Base-by-base conservation (phyloP, 805 yeast species). In the Suhomyces emberorum region DNA sequence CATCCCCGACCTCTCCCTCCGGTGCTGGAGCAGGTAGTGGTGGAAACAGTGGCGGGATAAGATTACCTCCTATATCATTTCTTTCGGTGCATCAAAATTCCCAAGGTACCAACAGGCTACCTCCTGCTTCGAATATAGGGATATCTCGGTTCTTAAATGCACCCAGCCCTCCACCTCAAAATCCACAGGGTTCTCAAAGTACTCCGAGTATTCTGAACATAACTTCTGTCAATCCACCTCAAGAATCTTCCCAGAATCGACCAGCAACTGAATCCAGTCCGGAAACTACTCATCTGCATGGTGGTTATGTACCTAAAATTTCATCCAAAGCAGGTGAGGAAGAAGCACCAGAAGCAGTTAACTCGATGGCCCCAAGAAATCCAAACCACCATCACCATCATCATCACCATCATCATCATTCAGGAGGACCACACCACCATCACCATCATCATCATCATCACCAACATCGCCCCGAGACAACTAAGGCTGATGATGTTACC, bases 31-130 rank as follows among this genome's bases (percentile, higher is more conserved):
- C 22, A 20, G 22, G 26, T 7, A n/a, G 12, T 7, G 26, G 12
- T 23, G 26, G 26, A n/a, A 23, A 7, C 5, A 39, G 42, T 15
- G 34, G 34, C 10, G 50, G 50, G 9, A 48, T 54, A 22, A 42
- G 53, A 26, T 49, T 54, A 26, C 59, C 59, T 15, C 56, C 59
- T 9, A 61, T 61, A 10, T 52, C 61, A 16, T 59, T 59, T 34
- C 43, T 61, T 31, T 54, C 63, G 3, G 27, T 15, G 7, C 29
- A 32, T 25, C 22, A 14, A 30, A 35, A n/a, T 30, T 35, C 24
- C 27, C 42, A 24, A 16, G 35, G 31, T 15, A 27, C 22, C n/a
- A 39, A 34, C 15, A 39, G 35, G 28, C 32, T 44, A 18, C 54
- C 52, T 7, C 37, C 47, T 15, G 43, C 54, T 8, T 35, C 51